A percentile compares a stretch with the other conserved stretches of the same genome.
These are phyloP conservation scores for Globisporangium yorkense DNA, from an alignment of 352 stramenopile genomes.

Conservation along the genomic window DNA sequence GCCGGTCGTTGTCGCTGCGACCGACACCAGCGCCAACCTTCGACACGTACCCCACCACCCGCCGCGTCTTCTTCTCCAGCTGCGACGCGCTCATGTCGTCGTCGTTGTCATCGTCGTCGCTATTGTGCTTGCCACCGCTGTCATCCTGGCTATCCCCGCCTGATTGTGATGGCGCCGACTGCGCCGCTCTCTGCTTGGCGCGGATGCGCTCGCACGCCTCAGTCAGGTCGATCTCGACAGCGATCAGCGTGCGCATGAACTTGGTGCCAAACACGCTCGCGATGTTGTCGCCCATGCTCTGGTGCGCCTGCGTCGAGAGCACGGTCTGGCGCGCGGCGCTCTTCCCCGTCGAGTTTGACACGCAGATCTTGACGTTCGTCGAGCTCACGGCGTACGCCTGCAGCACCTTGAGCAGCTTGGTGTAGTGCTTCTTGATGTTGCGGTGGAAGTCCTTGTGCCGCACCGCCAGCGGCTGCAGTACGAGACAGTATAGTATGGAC, in stretches of 20 bases:
- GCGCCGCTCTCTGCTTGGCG: neutral
- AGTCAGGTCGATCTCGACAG: slow-evolving; percentile 68
- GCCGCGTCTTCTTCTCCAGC: slow-evolving; percentile 20
- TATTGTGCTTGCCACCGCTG: slow-evolving; percentile 13
- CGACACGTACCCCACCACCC: slow-evolving; percentile 68
- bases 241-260: slow-evolving; percentile 79
- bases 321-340: slow-evolving; percentile 43
- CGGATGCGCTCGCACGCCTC: slow-evolving; percentile 9
- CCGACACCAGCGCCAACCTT: slow-evolving; percentile 63
- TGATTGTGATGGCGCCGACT: neutral
- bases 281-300: slow-evolving; percentile 79
- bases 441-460: slow-evolving; percentile 89
- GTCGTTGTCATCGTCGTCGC: slow-evolving; percentile 11
- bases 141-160: slow-evolving; percentile 8
- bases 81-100: slow-evolving; percentile 14
- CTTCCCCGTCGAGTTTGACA: slow-evolving; percentile 52
- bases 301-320: slow-evolving; percentile 60
- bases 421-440: slow-evolving; percentile 93
- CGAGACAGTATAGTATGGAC: neutral
- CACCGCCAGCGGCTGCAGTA: slow-evolving; percentile 80
- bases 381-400: slow-evolving; percentile 76
- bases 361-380: slow-evolving; percentile 48
- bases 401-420: slow-evolving; percentile 89
- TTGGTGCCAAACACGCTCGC: slow-evolving; percentile 90
- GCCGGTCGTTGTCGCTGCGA: slow-evolving; percentile 82